These are phyloP conservation scores for Fragosphaeria purpurea DNA, from an alignment of 2,329 filamentous ascomycete genomes.

Conservation along the genomic window DNA sequence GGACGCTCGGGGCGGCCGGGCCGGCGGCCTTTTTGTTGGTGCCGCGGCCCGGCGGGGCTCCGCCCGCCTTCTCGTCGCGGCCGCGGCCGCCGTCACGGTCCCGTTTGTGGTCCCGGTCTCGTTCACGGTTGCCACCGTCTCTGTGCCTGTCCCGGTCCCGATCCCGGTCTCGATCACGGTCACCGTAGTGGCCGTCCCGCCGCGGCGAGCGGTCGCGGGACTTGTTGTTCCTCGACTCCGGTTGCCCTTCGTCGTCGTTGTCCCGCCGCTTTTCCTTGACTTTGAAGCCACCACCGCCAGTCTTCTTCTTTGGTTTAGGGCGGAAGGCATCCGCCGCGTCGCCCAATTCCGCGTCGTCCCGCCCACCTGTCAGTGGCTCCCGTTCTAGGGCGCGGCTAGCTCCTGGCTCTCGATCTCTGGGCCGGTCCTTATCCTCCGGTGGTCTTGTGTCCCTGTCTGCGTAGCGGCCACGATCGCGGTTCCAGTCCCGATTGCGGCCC, in stretches of 20 bases:
- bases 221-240: slow-evolving; percentile 22
- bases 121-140: slow-evolving; percentile 15
- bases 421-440: not conserved
- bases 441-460: slow-evolving; percentile 16
- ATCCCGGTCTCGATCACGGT: slow-evolving; percentile 5
- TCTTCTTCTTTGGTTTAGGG: slow-evolving; percentile 13
- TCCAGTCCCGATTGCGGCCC: slow-evolving; percentile 19
- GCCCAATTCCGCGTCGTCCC: slow-evolving; percentile 13
- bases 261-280: slow-evolving; percentile 48
- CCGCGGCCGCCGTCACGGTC: slow-evolving; percentile 14
- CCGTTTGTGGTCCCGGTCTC: slow-evolving; percentile 19
- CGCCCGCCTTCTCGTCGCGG: slow-evolving; percentile 15
- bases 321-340: slow-evolving; percentile 22
- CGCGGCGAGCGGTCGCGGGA: slow-evolving; percentile 28
- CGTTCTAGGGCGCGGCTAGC: not conserved
- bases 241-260: slow-evolving; percentile 29
- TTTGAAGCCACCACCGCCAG: slow-evolving; percentile 37
- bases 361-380: not conserved
- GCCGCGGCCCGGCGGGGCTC: slow-evolving; percentile 14
- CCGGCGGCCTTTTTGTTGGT: slow-evolving; percentile 40
- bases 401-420: not conserved
- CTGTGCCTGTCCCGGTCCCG: slow-evolving; percentile 22
- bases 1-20: not conserved
- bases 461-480: slow-evolving; percentile 15
- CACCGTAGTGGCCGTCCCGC: slow-evolving; percentile 13